Percentiles rank a stretch among this genome's conserved stretches.
Evolutionary conservation across 768 basidiomycete species (phyloP).

Genomic region (Hygrocybe punicea): DNA sequence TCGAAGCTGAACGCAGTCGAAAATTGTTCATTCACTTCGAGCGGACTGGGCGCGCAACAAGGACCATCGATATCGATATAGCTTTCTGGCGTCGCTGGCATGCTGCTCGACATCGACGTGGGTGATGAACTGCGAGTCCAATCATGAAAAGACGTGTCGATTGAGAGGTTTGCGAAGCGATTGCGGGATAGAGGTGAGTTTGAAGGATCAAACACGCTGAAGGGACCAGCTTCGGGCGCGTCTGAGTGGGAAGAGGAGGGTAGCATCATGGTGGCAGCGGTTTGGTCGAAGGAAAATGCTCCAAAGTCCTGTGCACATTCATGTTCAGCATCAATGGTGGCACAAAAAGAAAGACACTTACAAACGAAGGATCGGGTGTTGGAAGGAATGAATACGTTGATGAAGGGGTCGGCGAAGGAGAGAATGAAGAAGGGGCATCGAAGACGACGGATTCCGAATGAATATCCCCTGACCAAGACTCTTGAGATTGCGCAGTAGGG

Average conservation of each 20-base stretch:
- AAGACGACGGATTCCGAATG: not conserved
- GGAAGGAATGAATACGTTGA: constrained; percentile 31
- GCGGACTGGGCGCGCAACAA: constrained; percentile 7
- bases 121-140: constrained; percentile 49
- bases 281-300: constrained; percentile 45
- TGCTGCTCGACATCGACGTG: constrained; percentile 31
- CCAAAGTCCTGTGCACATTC: constrained; percentile 38
- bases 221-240: not conserved
- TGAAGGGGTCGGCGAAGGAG: constrained; percentile 29
- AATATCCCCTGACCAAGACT: constrained; percentile 7
- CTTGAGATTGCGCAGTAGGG: constrained; percentile 11
- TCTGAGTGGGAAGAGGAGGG: not conserved
- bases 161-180: constrained; percentile 27
- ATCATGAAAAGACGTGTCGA: constrained; percentile 42
- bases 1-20: constrained; percentile 33
- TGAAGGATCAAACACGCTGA: not conserved
- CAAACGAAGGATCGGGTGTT: constrained; percentile 49
- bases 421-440: constrained; percentile 23
- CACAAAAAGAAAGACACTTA: constrained; percentile 34
- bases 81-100: constrained; percentile 40
- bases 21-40: constrained; percentile 28
- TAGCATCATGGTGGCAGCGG: constrained; percentile 24
- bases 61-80: constrained; percentile 30
- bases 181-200: constrained; percentile 10
- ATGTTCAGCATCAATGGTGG: not conserved